Base-by-base conservation (phyloP, 73 alveolate genomes). In the Uronychia setigera region DNA sequence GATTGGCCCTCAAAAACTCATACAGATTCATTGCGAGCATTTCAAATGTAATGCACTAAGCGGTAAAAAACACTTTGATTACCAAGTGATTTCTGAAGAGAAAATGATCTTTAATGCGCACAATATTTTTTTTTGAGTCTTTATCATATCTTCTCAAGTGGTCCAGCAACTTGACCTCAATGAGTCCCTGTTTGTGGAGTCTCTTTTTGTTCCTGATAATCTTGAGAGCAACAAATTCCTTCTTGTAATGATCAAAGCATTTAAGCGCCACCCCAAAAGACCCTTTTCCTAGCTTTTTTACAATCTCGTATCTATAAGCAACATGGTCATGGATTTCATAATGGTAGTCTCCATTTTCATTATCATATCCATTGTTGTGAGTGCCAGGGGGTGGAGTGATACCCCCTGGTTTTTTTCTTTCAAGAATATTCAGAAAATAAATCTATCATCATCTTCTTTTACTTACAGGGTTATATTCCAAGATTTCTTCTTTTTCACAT, bases 221-320 rank as follows among this genome's bases (percentile, higher is more conserved):
- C 89, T 96, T 96, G 78, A 96, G 74, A 26, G 98, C 98, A 26
- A 96, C 97, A 1, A 77, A 33, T 89, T 93, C 96, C 78, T 94
- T 93, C 30, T 81, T 88, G 79, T 93, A 88, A 80, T 96, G 99
- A 85, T 96, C 99, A 57, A 87, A 78, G 85, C 98, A 96, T 85
- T 95, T 86, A n/a, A 95, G 78, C 9, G 96, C 98, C 74, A 87
- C 95, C 30, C 99, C 99, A 76, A 94, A 96, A 1, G 99, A 92
- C 0, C 99, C 99, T 81, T 95, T 93, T 1, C 99, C 99, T 19
- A 96, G 88, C 67, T 46, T 46, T 19, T 46, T 46, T 5, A 85
- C 1, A 19, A 85, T 34, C 57, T 85, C 91, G 77, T 35, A 85
- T 34, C 91, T 34, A 76, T 85, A 85, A 28, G 77, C 91, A 25